A percentile compares a stretch with the other conserved stretches of the same genome.
Conservation (phyloP, 179 eudicot species). For the Corrigiola litoralis region DNA sequence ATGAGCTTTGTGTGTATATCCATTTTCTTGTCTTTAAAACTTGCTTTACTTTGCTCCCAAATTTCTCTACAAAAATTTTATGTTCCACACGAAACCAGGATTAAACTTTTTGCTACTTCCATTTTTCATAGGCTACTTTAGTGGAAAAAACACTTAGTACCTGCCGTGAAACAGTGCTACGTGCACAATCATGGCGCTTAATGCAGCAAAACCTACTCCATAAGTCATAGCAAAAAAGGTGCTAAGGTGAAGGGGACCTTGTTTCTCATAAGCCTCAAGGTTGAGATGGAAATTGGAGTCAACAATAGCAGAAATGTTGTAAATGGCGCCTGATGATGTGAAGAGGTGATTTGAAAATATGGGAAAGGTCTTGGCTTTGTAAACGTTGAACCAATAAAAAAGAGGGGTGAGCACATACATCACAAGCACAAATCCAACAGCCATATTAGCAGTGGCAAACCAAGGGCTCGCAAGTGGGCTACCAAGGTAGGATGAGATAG, state of each 20-base stretch:
- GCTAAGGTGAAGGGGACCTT: slow-evolving; percentile 79
- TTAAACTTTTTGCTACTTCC: neutral
- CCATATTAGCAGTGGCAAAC: slow-evolving; percentile 97
- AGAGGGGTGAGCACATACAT: slow-evolving; percentile 84
- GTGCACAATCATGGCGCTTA: slow-evolving; percentile 71
- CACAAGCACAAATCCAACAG: slow-evolving; percentile 62
- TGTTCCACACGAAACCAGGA: too few relatives aligned
- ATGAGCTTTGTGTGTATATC: slow-evolving; percentile 91
- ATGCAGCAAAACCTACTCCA: slow-evolving; percentile 90
- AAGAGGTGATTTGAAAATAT: slow-evolving; percentile 62
- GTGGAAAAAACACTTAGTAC: too few relatives aligned
- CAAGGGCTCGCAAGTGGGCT: slow-evolving; percentile 97
- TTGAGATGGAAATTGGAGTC: slow-evolving; percentile 69
- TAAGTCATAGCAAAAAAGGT: slow-evolving; percentile 92
- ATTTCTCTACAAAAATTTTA: slow-evolving; percentile 52
- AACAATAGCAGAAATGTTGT: slow-evolving; percentile 72
- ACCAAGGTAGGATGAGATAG: slow-evolving; percentile 83
- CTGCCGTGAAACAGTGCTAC: slow-evolving; percentile 92
- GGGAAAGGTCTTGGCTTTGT: slow-evolving; percentile 82
- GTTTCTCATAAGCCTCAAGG: slow-evolving; percentile 50
- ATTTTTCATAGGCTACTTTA: too few relatives aligned
- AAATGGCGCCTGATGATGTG: slow-evolving; percentile 48
- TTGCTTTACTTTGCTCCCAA: slow-evolving; percentile 85
- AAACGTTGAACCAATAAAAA: slow-evolving; percentile 69
- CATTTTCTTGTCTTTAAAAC: slow-evolving; percentile 63